phyloP scores from a whole-genome alignment of 768 basidiomycete species.

The Jaapia argillacea region DNA sequence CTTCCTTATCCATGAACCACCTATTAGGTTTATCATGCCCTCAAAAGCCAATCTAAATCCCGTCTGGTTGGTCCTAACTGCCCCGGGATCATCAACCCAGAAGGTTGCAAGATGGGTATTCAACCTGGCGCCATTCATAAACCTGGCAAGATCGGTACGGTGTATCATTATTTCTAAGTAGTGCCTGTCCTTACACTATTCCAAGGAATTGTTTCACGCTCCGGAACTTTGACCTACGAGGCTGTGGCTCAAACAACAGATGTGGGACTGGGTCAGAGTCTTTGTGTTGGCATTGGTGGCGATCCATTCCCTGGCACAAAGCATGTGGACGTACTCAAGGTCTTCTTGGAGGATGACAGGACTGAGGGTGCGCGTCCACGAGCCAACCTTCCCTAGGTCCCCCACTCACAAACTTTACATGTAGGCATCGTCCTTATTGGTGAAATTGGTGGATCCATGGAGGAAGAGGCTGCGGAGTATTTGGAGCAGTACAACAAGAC shows the following conservation, averaged over 20 bases:
- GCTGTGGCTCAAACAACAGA: constrained; percentile 96
- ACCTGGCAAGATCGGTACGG: constrained; percentile 96
- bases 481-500: constrained; percentile 90
- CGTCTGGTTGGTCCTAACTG: constrained; percentile 98
- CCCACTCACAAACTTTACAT: constrained; percentile 6
- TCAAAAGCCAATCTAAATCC: constrained; percentile 89
- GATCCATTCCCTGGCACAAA: constrained; percentile 96
- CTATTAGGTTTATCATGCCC: constrained; percentile 78
- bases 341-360: constrained; percentile 89
- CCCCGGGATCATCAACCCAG: constrained; percentile 94
- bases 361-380: constrained; percentile 59
- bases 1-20: background rate
- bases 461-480: constrained; percentile 98
- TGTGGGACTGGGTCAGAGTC: constrained; percentile 91
- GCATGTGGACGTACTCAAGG: constrained; percentile 91
- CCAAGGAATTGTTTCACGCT: constrained; percentile 87
- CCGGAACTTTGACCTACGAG: constrained; percentile 96
- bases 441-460: constrained; percentile 98
- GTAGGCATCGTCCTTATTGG: constrained; percentile 94
- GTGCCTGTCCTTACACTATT: background rate
- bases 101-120: constrained; percentile 99
- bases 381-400: background rate
- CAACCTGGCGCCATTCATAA: constrained; percentile 96
- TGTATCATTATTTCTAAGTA: too few relatives aligned
- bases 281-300: constrained; percentile 96